Percentiles rank a stretch among this genome's conserved stretches.
These are phyloP conservation scores for Trichosporon sp. DNA, from an alignment of 1,284 basidiomycete genomes.

Conservation along the genomic window DNA sequence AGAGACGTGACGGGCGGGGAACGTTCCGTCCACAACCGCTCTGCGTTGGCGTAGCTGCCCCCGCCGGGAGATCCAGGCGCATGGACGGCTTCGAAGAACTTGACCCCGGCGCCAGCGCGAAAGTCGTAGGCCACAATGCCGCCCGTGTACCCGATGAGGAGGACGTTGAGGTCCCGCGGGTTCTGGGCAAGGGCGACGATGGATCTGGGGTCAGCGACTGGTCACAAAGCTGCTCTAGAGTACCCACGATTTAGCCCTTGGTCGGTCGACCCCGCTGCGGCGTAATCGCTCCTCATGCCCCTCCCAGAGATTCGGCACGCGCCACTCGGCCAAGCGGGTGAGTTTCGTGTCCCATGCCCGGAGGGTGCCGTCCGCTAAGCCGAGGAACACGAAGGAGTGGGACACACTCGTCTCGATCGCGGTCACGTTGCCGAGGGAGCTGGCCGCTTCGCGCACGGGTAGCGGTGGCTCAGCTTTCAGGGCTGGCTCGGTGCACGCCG, in stretches of 20 bases:
- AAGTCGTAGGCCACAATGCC: slow-evolving; percentile 75
- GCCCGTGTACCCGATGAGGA: slow-evolving; percentile 81
- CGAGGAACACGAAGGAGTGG: slow-evolving; percentile 53
- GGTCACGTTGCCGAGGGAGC: slow-evolving; percentile 42
- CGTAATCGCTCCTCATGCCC: slow-evolving; percentile 70
- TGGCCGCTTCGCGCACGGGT: slow-evolving; percentile 41
- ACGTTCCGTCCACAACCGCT: slow-evolving; percentile 73
- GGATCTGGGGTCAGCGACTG: background rate
- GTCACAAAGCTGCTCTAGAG: too few species aligned
- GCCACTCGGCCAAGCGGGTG: slow-evolving; percentile 65
- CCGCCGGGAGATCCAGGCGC: slow-evolving; percentile 80
- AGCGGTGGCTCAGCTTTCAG: slow-evolving; percentile 46
- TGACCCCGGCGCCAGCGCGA: slow-evolving; percentile 65
- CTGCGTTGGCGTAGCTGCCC: slow-evolving; percentile 60
- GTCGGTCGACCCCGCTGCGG: slow-evolving; percentile 39
- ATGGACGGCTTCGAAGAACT: slow-evolving; percentile 68
- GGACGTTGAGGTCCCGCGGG: slow-evolving; percentile 75
- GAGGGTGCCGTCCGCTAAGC: slow-evolving; percentile 54
- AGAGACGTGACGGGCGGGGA: slow-evolving; percentile 72
- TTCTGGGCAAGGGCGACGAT: slow-evolving; percentile 62
- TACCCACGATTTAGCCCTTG: background rate
- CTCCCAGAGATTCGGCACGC: slow-evolving; percentile 73
- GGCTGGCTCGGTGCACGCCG: slow-evolving; percentile 42
- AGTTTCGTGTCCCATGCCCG: slow-evolving; percentile 71
- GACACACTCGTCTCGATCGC: slow-evolving; percentile 48